phyloP scores from a whole-genome alignment of 1,284 basidiomycete genomes.

The Kalmanozyma brasiliensis region DNA sequence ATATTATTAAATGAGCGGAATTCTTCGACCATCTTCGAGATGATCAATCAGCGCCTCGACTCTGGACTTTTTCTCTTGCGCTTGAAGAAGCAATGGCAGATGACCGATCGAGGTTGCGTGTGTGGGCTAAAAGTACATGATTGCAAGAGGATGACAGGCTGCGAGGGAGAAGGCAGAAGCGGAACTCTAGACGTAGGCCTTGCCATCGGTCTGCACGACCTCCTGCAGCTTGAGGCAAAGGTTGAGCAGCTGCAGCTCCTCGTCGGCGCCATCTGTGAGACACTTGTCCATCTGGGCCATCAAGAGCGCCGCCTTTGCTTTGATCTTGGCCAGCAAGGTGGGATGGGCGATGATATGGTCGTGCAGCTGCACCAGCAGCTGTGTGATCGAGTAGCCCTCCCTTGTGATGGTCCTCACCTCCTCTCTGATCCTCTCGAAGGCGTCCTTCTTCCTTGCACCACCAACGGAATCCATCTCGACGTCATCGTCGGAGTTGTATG shows the following conservation, averaged over 20 bases:
- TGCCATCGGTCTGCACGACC: conserved; percentile 39
- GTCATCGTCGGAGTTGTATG: conserved; percentile 68
- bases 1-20: no score
- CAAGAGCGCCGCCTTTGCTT: conserved; percentile 82
- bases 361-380: conserved; percentile 91
- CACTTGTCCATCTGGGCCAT: conserved; percentile 97
- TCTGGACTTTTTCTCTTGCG: no score
- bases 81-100: no score
- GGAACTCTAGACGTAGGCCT: conserved; percentile 31
- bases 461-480: conserved; percentile 72
- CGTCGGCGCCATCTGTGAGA: conserved; percentile 95
- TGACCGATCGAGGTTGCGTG: no score
- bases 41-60: no score
- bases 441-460: conserved; percentile 54
- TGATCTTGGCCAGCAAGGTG: conserved; percentile 81
- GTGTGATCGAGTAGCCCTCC: conserved; percentile 91
- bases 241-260: conserved; percentile 93
- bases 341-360: conserved; percentile 87
- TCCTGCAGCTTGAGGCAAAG: conserved; percentile 77
- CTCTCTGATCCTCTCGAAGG: conserved; percentile 78
- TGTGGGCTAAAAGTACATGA: conserved; percentile 19
- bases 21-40: no score
- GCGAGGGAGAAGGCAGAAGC: not conserved
- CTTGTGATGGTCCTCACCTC: conserved; percentile 81
- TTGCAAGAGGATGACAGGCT: conserved; percentile 1